A percentile compares a stretch with the other conserved stretches of the same genome.
These are phyloP conservation scores for Papiliotrema nemorosa DNA, from an alignment of 1,284 basidiomycete species.

Conservation along the genomic window DNA sequence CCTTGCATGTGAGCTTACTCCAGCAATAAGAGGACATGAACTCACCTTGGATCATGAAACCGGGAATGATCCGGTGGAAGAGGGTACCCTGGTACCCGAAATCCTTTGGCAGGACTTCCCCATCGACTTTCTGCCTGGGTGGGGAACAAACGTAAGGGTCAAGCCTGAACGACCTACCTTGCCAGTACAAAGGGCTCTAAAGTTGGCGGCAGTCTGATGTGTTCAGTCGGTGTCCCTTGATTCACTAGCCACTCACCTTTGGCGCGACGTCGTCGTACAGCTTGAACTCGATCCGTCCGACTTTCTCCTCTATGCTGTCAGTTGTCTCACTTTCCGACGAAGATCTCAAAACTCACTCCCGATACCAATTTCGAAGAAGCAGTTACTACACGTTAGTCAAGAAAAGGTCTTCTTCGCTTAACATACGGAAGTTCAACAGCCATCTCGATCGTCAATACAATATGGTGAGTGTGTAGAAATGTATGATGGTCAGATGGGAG, in stretches of 20 bases:
- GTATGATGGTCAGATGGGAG: too few species aligned
- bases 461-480: too few species aligned
- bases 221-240: neutral
- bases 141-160: neutral
- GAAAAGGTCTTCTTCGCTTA: too few species aligned
- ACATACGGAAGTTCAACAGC: conserved; percentile 12
- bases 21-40: too few species aligned
- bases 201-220: conserved; percentile 52
- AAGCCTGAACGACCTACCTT: conserved; percentile 41
- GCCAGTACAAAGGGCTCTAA: conserved; percentile 58
- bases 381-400: conserved; percentile 25
- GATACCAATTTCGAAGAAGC: conserved; percentile 36
- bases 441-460: too few species aligned
- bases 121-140: conserved; percentile 24
- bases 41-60: conserved; percentile 64
- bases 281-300: conserved; percentile 50
- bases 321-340: too few species aligned
- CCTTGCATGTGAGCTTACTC: too few species aligned
- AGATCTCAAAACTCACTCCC: conserved; percentile 22
- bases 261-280: conserved; percentile 46
- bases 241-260: conserved; percentile 16
- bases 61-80: conserved; percentile 65
- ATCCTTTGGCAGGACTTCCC: conserved; percentile 45
- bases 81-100: conserved; percentile 64
- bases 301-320: conserved; percentile 15